These are phyloP conservation scores for Wallacemonas sp. DNA, from an alignment of 208 protist species.

Conservation along the genomic window DNA sequence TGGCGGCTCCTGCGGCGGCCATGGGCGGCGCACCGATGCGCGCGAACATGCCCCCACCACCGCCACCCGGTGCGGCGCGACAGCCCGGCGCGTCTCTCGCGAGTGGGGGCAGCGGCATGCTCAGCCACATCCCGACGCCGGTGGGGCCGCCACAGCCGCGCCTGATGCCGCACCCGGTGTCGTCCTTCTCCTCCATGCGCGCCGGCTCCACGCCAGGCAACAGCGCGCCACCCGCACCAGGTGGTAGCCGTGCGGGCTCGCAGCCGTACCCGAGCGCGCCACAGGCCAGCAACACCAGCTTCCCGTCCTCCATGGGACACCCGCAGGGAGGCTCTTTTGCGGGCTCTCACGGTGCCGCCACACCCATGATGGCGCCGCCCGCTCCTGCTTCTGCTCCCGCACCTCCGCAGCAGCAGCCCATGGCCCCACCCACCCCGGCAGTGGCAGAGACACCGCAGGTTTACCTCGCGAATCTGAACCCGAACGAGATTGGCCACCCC, in stretches of 20 bases:
- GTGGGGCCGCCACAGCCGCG: constrained; percentile 42
- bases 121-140: constrained; percentile 1
- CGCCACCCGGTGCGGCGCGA: too few relatives aligned
- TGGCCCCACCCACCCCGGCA: not conserved
- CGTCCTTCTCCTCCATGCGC: constrained; percentile 59
- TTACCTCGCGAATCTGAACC: constrained; percentile 8
- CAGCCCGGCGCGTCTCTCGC: not conserved
- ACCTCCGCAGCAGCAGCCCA: not conserved
- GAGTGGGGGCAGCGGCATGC: not conserved
- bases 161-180: constrained; percentile 74
- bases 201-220: constrained; percentile 16
- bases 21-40: too few relatives aligned
- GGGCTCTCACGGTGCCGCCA: too few relatives aligned
- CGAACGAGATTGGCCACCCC: constrained; percentile 1
- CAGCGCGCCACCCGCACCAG: constrained; percentile 11
- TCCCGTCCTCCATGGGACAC: not conserved
- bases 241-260: constrained; percentile 5
- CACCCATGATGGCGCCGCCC: too few relatives aligned
- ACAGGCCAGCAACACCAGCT: too few relatives aligned
- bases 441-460: constrained; percentile 13
- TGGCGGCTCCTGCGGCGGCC: not conserved
- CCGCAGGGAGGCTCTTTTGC: not conserved
- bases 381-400: too few relatives aligned
- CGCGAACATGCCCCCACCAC: too few relatives aligned
- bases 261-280: constrained; percentile 2